Evolutionary conservation across 2,329 filamentous ascomycete species (phyloP), one percentile per base, ranked within the genome.

Genomic region (Paraphaeosphaeria minitans): DNA sequence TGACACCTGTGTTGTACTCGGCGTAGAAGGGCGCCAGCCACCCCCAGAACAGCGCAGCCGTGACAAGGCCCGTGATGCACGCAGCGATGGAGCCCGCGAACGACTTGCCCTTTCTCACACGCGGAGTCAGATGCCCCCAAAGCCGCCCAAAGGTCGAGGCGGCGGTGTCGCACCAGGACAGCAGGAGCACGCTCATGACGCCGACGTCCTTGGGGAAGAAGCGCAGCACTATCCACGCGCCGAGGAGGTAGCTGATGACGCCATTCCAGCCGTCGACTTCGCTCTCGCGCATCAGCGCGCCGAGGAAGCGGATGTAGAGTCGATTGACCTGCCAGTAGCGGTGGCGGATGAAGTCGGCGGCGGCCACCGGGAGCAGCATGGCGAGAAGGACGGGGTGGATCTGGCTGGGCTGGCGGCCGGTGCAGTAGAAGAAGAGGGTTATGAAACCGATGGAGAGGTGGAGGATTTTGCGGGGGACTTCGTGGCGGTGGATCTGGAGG

Each of bases 141-240:
- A 94, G 82, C 55, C 95, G 87, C 54, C 95, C 95, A 72, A 99
- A 93, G 0, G 95, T 99, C 74, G 90, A 95, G 52, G 95, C 95
- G 37, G 95, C 95, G 1, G 95, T 98, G 76, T 99, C 95, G 78
- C 95, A 99, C 95, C 95, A 99, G 73, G 91, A 96, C 24, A 99
- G 86, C 42, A 99, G 85, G 69, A 99, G 82, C 45, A 98, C 90
- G 61, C 90, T 89, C 82, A 98, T 89, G 50, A 96, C 89, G 8
- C 89, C 93, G 24, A 99, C 85, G 70, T 99, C 95, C 80, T 98
- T 99, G 63, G 93, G 92, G 76, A 96, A 92, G 75, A 92, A 92
- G 66, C 87, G 87, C 65, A 98, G 85, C 16, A 94, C 92, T 33
- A 88, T 84, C 87, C 93, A 97, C 29, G 93, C 89, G 57, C 95